phyloP scores from a whole-genome alignment of 2,329 filamentous ascomycete species.

The Aureobasidium mangrovei region DNA sequence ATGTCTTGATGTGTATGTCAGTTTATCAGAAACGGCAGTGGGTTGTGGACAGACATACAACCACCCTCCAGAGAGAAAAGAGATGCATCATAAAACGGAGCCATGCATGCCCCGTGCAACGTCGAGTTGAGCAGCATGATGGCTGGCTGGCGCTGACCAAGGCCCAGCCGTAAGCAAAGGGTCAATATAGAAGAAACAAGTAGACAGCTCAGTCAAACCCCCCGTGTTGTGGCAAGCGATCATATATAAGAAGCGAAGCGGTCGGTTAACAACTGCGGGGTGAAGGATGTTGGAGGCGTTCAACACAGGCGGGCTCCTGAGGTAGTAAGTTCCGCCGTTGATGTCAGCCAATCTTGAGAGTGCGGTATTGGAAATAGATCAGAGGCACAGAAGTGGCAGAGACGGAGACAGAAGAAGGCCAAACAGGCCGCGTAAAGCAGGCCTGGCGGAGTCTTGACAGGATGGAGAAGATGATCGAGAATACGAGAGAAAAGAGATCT shows the following conservation, averaged over 20 bases:
- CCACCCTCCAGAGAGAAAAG: constrained; percentile 54
- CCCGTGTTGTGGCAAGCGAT: neutral
- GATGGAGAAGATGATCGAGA: neutral
- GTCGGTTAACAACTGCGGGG: neutral
- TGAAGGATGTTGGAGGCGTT: constrained; percentile 5
- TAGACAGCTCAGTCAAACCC: neutral
- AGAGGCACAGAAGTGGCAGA: neutral
- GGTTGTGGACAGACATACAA: constrained; percentile 46
- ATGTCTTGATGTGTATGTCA: constrained; percentile 38
- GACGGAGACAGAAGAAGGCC: too few relatives aligned
- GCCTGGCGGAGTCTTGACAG: neutral
- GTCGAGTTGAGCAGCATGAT: constrained; percentile 15
- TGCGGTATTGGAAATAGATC: neutral
- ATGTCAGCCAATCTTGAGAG: constrained; percentile 2
- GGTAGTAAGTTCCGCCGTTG: neutral
- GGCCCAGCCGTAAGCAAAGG: neutral
- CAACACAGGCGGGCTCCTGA: neutral
- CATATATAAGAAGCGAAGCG: neutral
- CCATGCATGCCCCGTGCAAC: constrained; percentile 15
- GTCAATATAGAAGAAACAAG: neutral
- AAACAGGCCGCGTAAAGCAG: neutral
- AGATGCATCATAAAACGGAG: constrained; percentile 59
- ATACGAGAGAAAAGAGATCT: constrained; percentile 5
- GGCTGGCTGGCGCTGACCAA: neutral
- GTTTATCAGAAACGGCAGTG: neutral